These are phyloP conservation scores for Ophiostoma ulmi DNA, from an alignment of 2,329 filamentous ascomycete species.

Conservation along the genomic window DNA sequence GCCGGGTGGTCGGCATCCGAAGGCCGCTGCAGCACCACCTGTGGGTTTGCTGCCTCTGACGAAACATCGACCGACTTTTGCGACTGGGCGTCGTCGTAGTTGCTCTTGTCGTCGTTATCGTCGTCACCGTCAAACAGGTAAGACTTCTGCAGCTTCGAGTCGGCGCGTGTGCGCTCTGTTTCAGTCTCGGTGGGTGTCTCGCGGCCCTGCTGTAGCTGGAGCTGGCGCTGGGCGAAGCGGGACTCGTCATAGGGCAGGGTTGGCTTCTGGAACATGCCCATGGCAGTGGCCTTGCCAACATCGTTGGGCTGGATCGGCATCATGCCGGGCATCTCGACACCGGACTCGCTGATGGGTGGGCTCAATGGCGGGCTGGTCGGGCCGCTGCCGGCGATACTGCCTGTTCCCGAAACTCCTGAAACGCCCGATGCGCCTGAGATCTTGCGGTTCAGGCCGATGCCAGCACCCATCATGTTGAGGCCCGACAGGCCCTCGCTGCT, in stretches of 20 bases:
- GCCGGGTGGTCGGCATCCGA: conserved; percentile 53
- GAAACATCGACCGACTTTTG: not conserved
- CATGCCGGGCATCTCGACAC: conserved; percentile 49
- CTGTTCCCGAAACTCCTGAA: not conserved
- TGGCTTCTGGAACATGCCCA: conserved; percentile 62
- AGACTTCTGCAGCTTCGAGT: conserved; percentile 38
- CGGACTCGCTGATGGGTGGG: conserved; percentile 61
- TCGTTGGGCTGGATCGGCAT: conserved; percentile 65
- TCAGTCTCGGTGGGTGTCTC: conserved; percentile 51
- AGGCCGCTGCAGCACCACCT: conserved; percentile 43
- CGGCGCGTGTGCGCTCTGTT: conserved; percentile 39
- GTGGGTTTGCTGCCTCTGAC: conserved; percentile 31
- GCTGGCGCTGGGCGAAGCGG: conserved; percentile 74
- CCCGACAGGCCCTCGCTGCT: conserved; percentile 22
- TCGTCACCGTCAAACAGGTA: conserved; percentile 41
- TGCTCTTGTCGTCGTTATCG: conserved; percentile 34
- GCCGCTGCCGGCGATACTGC: conserved; percentile 36
- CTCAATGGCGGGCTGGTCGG: conserved; percentile 52
- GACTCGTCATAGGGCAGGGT: conserved; percentile 74
- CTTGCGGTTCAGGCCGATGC: conserved; percentile 30
- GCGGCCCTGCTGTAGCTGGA: conserved; percentile 71
- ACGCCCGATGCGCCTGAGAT: not conserved
- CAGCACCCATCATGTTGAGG: conserved; percentile 28
- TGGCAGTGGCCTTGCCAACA: conserved; percentile 72
- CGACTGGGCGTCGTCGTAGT: not conserved